phyloP scores from a whole-genome alignment of 1,139 yeast genomes.

The Yamadazyma taylorii region DNA sequence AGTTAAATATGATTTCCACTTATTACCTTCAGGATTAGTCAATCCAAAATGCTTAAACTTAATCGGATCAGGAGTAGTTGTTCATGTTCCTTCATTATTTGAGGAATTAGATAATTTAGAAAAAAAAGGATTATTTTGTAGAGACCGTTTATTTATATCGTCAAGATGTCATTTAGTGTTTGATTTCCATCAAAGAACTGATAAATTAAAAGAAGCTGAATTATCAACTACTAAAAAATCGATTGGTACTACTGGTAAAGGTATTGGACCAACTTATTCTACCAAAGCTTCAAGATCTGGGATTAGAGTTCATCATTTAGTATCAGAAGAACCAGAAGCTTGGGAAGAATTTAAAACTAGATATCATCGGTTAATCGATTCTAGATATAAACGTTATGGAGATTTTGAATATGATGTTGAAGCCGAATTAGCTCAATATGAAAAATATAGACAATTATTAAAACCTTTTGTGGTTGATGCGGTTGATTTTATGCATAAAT shows the following conservation, averaged over 20 bases:
- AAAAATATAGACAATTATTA: slow-evolving; percentile 67
- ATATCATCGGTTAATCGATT: slow-evolving; percentile 72
- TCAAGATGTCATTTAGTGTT: slow-evolving; percentile 96
- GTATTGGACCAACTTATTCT: slow-evolving; percentile 97
- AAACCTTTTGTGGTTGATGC: slow-evolving; percentile 95
- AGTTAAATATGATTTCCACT: slow-evolving; percentile 93
- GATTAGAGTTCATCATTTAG: slow-evolving; percentile 92
- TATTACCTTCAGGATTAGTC: slow-evolving; percentile 96
- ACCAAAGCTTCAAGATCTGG: slow-evolving; percentile 98
- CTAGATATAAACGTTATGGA: slow-evolving; percentile 89
- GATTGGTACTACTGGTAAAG: slow-evolving; percentile 98
- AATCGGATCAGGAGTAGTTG: slow-evolving; percentile 95
- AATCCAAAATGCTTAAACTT: slow-evolving; percentile 88
- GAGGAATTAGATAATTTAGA: slow-evolving; percentile 80
- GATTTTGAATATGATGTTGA: slow-evolving; percentile 86
- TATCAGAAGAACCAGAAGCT: slow-evolving; percentile 82
- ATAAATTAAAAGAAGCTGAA: slow-evolving; percentile 92
- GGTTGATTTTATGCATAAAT: slow-evolving; percentile 84
- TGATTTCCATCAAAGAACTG: slow-evolving; percentile 97
- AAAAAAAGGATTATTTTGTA: slow-evolving; percentile 75
- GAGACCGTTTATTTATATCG: slow-evolving; percentile 80
- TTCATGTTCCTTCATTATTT: slow-evolving; percentile 92
- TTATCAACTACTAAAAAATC: slow-evolving; percentile 81
- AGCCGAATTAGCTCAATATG: slow-evolving; percentile 75
- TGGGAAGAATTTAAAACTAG: slow-evolving; percentile 89